A percentile compares a stretch with the other conserved stretches of the same genome.
These are phyloP conservation scores for Umbelopsis sp. DNA, from an alignment of 371 early-diverging fungal species.

Conservation along the genomic window DNA sequence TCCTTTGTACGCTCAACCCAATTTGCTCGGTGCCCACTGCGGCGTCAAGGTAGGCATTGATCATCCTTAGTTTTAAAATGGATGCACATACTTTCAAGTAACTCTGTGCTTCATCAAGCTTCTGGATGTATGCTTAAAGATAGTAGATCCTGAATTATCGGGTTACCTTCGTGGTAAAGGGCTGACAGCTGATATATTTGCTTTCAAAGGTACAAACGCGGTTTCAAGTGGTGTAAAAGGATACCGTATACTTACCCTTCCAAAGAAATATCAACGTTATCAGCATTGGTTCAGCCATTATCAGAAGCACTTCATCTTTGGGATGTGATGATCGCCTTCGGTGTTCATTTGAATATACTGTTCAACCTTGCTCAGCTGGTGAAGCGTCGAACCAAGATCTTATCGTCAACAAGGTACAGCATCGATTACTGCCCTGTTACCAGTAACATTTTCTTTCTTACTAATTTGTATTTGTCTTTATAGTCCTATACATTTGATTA, in stretches of 20 bases:
- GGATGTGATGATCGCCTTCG: conserved; percentile 92
- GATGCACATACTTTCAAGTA: no score
- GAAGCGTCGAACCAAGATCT: conserved; percentile 73
- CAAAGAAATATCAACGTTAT: conserved; percentile 89
- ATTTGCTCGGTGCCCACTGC: conserved; percentile 89
- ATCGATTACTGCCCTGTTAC: background rate
- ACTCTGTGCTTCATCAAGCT: conserved; percentile 52
- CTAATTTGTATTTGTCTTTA: background rate
- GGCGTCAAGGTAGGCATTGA: conserved; percentile 71
- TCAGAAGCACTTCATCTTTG: conserved; percentile 83
- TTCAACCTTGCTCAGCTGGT: conserved; percentile 86
- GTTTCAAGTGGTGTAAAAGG: no score
- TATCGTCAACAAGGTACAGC: conserved; percentile 62
- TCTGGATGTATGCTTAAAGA: conserved; percentile 77
- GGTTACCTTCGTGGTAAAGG: conserved; percentile 73
- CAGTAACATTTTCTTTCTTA: background rate
- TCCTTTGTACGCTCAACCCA: conserved; percentile 91
- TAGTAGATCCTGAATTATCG: conserved; percentile 78
- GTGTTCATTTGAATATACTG: conserved; percentile 89
- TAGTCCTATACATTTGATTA: conserved; percentile 81
- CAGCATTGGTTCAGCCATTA: conserved; percentile 88
- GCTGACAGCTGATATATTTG: conserved; percentile 80
- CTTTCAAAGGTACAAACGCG: conserved; percentile 71
- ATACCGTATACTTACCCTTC: conserved; percentile 1
- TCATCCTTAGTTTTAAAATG: no score